Evolutionary conservation across 208 protist genomes (phyloP).

Genomic region (Crithidia fasciculata): DNA sequence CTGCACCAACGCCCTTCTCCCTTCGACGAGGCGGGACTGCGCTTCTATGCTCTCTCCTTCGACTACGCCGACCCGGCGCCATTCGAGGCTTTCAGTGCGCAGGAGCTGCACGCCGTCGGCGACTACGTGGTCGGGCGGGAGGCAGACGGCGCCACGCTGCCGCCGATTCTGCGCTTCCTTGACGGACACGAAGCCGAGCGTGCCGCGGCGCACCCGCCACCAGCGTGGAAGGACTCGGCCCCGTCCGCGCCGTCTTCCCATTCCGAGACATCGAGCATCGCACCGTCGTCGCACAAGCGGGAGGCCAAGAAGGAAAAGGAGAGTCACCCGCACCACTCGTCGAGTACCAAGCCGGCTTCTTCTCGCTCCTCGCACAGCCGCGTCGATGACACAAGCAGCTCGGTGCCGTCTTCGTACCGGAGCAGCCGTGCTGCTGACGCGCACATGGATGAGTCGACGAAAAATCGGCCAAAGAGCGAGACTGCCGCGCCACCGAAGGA

Average conservation of each 20-base stretch:
- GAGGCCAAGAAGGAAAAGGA: too few relatives aligned
- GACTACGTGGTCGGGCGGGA: slow-evolving; percentile 35
- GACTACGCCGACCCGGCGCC: slow-evolving; percentile 42
- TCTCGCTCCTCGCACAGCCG: background rate
- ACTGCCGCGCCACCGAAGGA: background rate
- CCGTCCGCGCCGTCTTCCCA: background rate
- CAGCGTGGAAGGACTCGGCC: background rate
- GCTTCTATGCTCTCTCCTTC: slow-evolving; percentile 60
- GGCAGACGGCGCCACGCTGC: slow-evolving; percentile 28
- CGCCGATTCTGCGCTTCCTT: slow-evolving; percentile 66
- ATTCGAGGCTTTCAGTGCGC: slow-evolving; percentile 58
- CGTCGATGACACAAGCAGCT: background rate
- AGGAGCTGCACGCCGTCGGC: slow-evolving; percentile 55
- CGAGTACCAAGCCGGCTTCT: background rate
- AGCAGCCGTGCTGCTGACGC: background rate
- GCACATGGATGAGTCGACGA: background rate
- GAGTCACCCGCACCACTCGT: background rate
- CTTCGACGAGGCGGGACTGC: slow-evolving; percentile 34
- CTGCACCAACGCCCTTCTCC: slow-evolving; percentile 20
- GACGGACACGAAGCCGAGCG: slow-evolving; percentile 27
- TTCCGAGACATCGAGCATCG: background rate
- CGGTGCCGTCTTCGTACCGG: background rate
- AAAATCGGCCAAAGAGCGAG: background rate
- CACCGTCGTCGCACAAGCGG: background rate
- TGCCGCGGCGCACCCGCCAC: background rate